A percentile compares a stretch with the other conserved stretches of the same genome.
These are phyloP conservation scores for Termitomyces sp. DNA, from an alignment of 768 basidiomycete species.

Conservation along the genomic window DNA sequence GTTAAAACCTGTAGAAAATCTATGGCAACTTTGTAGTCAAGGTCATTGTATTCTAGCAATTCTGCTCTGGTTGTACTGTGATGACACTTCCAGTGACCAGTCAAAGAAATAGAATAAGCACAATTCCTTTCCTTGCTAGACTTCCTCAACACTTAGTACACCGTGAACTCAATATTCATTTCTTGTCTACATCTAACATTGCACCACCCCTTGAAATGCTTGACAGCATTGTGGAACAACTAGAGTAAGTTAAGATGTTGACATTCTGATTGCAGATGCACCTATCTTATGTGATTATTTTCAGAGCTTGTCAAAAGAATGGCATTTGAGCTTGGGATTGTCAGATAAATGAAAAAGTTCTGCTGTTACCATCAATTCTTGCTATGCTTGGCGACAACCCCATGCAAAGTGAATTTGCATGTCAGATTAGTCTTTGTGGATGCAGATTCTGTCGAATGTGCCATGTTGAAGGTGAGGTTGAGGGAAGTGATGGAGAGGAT, in stretches of 20 bases:
- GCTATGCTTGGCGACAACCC: background rate
- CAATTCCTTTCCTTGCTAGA: conserved; percentile 23
- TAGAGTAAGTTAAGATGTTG: background rate
- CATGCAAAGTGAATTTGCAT: background rate
- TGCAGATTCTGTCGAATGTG: background rate
- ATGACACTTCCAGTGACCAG: conserved; percentile 21
- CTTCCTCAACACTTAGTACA: conserved; percentile 14
- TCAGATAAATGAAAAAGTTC: background rate
- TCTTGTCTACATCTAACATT: conserved; percentile 24
- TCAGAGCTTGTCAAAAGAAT: too few species aligned
- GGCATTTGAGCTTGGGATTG: background rate
- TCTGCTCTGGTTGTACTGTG: conserved; percentile 4
- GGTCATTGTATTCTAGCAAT: background rate
- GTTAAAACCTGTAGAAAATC: background rate
- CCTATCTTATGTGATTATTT: too few species aligned
- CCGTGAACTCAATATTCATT: conserved; percentile 22
- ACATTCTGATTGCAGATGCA: too few species aligned
- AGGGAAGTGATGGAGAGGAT: too few species aligned
- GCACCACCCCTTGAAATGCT: conserved; percentile 27
- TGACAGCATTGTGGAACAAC: background rate
- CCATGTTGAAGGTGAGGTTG: background rate
- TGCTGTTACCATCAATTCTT: background rate
- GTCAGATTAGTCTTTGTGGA: background rate
- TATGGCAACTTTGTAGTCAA: background rate
- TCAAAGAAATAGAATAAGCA: conserved; percentile 33